Conservation (phyloP, 345 rosid genomes). For the Raphanus raphanistrum region DNA sequence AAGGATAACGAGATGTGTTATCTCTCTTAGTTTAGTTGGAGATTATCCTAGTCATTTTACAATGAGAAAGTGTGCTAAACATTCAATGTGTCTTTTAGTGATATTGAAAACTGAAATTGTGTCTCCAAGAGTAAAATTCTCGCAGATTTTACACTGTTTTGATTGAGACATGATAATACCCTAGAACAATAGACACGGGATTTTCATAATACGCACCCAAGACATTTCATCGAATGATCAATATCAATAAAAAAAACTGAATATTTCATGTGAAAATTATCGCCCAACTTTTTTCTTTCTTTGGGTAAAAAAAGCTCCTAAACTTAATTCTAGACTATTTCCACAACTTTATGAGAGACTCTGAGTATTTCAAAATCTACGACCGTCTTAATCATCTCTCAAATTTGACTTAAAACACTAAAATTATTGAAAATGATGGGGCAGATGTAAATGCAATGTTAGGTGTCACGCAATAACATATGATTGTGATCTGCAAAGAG, state of each 20-base stretch:
- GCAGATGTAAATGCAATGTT: slow-evolving; percentile 19
- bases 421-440: slow-evolving; percentile 26
- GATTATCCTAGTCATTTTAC: too few relatives aligned
- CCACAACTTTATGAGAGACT: too few relatives aligned
- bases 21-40: too few relatives aligned
- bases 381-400: neutral
- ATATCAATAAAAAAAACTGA: neutral
- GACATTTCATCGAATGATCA: neutral
- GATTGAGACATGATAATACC: neutral
- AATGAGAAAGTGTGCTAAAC: too few relatives aligned
- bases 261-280: neutral
- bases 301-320: neutral
- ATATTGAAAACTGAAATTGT: too few relatives aligned
- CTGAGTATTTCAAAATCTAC: neutral
- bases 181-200: neutral
- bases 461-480: slow-evolving; percentile 28
- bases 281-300: neutral
- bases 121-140: too few relatives aligned
- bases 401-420: neutral
- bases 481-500: slow-evolving; percentile 32
- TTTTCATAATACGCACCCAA: neutral
- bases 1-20: too few relatives aligned
- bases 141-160: neutral
- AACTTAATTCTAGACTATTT: too few relatives aligned
- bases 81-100: too few relatives aligned